These are phyloP conservation scores for Sarocladium kiliense DNA, from an alignment of 2,329 filamentous ascomycete species.

Conservation along the genomic window DNA sequence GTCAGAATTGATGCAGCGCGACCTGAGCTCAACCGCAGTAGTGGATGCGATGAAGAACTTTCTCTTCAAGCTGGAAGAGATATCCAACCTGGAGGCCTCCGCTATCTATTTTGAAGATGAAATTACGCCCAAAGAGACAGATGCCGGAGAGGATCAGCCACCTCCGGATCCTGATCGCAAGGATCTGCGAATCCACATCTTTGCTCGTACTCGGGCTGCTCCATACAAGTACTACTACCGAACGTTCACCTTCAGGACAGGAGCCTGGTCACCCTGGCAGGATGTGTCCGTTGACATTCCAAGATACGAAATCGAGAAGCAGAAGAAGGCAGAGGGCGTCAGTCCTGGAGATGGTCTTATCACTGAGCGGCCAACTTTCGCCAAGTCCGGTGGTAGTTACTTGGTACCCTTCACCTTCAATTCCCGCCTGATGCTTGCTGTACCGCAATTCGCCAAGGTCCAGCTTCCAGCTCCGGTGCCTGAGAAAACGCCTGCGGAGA, in stretches of 20 bases:
- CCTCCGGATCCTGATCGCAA: background rate
- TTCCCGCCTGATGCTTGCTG: background rate
- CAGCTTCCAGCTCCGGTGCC: background rate
- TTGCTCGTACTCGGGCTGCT: background rate
- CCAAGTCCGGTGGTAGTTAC: background rate
- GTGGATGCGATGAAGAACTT: background rate
- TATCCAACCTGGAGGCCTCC: background rate
- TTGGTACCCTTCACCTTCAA: background rate
- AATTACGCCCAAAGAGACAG: background rate
- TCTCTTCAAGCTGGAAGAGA: background rate
- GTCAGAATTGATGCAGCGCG: background rate
- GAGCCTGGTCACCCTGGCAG: background rate
- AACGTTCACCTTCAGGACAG: background rate
- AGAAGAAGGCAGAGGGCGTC: background rate
- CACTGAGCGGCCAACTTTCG: background rate
- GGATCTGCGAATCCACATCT: background rate
- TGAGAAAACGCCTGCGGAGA: background rate
- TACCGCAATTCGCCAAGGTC: background rate
- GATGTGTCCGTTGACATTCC: background rate
- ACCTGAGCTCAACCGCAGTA: background rate
- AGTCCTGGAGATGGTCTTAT: background rate
- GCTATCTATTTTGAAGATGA: background rate
- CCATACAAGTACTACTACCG: conserved; percentile 6
- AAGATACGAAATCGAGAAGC: background rate
- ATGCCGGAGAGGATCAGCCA: background rate